Conservation (phyloP, 352 stramenopile species). For the Phytophthora nicotianae region DNA sequence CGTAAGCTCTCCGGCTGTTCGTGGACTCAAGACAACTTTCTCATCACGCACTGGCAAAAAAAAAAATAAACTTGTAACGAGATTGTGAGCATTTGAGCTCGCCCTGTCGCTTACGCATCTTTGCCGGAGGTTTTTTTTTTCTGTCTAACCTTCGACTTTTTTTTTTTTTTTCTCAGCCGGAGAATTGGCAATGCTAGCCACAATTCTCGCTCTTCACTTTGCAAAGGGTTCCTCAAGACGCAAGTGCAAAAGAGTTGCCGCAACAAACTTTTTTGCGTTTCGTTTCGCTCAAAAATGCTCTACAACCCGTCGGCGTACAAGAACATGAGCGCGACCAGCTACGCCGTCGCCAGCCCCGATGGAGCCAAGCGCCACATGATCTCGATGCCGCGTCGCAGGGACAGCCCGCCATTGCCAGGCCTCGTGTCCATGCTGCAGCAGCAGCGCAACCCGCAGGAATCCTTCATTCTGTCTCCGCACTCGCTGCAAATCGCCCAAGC, state of each 20-base stretch:
- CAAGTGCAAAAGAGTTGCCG: neutral
- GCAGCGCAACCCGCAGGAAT: conserved; percentile 13
- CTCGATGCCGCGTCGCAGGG: conserved; percentile 4
- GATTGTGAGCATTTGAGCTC: conserved; percentile 8
- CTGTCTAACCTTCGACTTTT: conserved; percentile 6
- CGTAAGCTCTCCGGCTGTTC: neutral
- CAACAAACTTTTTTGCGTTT: neutral
- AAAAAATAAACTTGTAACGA: too few relatives aligned
- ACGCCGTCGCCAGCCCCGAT: conserved; percentile 18
- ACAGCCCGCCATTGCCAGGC: conserved; percentile 27
- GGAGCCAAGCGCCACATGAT: conserved; percentile 22
- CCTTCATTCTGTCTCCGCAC: conserved; percentile 14
- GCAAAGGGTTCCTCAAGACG: conserved; percentile 1
- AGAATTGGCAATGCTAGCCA: conserved; percentile 2
- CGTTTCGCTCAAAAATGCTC: neutral
- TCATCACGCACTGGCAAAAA: neutral
- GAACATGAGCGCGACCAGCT: conserved; percentile 16
- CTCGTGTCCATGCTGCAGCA: conserved; percentile 33
- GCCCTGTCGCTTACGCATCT: conserved; percentile 1
- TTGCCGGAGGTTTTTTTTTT: conserved; percentile 3
- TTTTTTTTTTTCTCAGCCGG: conserved; percentile 7
- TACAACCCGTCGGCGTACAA: conserved; percentile 21
- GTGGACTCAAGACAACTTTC: neutral
- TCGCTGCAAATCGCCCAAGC: neutral
- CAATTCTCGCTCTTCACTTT: conserved; percentile 19